Evolutionary conservation across 2,329 filamentous ascomycete species (phyloP).

Genomic region (Monilinia polystroma): DNA sequence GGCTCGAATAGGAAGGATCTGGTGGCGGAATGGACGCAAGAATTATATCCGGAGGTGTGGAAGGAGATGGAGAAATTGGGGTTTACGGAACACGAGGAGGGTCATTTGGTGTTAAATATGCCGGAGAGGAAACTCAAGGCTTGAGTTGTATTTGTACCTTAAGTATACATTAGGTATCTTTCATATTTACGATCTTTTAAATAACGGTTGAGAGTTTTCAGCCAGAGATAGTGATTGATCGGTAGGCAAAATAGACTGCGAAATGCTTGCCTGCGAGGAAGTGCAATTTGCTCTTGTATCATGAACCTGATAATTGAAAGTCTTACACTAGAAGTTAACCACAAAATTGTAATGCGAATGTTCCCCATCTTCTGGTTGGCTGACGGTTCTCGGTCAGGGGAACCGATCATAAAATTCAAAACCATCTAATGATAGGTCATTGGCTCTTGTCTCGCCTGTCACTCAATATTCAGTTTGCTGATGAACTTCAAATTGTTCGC

Average conservation of each 20-base stretch:
- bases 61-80: constrained; percentile 50
- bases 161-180: not conserved
- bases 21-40: constrained; percentile 72
- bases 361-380: no score
- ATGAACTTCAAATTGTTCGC: no score
- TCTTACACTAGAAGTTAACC: no score
- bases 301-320: no score
- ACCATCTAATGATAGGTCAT: no score
- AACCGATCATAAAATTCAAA: no score
- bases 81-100: constrained; percentile 34
- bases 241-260: not conserved
- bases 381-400: no score
- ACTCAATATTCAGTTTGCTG: no score
- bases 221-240: not conserved
- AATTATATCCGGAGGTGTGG: constrained; percentile 69
- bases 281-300: no score
- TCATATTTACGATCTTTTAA: not conserved
- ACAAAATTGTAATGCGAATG: no score
- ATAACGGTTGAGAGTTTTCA: not conserved
- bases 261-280: no score
- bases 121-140: constrained; percentile 32
- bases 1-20: constrained; percentile 63
- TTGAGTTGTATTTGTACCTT: constrained; percentile 12
- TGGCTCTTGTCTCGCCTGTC: no score
- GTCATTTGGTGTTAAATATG: constrained; percentile 36